These are phyloP conservation scores for Teratosphaeria destructans DNA, from an alignment of 2,329 filamentous ascomycete species.

Conservation along the genomic window DNA sequence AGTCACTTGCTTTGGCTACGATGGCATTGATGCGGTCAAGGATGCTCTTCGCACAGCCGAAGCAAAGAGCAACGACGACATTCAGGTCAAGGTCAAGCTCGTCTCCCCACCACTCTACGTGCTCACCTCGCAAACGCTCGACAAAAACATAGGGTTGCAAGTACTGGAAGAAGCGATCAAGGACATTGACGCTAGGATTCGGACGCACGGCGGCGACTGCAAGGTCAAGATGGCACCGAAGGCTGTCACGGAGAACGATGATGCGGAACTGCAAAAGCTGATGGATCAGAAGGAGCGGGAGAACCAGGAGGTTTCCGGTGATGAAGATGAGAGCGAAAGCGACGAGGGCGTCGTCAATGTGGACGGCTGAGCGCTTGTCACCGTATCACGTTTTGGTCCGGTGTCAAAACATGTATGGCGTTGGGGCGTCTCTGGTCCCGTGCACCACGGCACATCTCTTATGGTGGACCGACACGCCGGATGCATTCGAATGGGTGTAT, in stretches of 20 bases:
- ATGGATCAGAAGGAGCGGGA: conserved; percentile 99
- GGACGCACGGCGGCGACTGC: conserved; percentile 65
- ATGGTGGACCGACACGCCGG: neutral
- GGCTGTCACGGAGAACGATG: conserved; percentile 96
- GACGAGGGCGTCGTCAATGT: conserved; percentile 68
- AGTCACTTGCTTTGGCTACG: conserved; percentile 82
- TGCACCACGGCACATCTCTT: neutral
- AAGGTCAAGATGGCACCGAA: conserved; percentile 97
- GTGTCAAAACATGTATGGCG: neutral
- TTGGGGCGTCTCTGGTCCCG: neutral
- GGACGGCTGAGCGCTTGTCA: conserved; percentile 2
- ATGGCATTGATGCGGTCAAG: conserved; percentile 98
- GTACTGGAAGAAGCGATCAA: conserved; percentile 81
- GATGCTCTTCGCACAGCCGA: conserved; percentile 81
- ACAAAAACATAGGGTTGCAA: conserved; percentile 78
- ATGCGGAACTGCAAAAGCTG: conserved; percentile 88
- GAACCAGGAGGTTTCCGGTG: conserved; percentile 95
- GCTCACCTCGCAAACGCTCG: conserved; percentile 86
- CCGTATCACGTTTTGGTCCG: neutral
- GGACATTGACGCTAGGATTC: conserved; percentile 74
- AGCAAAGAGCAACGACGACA: conserved; percentile 81
- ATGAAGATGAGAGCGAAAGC: conserved; percentile 91
- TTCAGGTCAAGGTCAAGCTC: conserved; percentile 94
- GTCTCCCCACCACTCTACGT: conserved; percentile 98
- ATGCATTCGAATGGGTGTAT: neutral